phyloP scores from a whole-genome alignment of 2,329 filamentous ascomycete species.

The Verticillium albo-atrum region DNA sequence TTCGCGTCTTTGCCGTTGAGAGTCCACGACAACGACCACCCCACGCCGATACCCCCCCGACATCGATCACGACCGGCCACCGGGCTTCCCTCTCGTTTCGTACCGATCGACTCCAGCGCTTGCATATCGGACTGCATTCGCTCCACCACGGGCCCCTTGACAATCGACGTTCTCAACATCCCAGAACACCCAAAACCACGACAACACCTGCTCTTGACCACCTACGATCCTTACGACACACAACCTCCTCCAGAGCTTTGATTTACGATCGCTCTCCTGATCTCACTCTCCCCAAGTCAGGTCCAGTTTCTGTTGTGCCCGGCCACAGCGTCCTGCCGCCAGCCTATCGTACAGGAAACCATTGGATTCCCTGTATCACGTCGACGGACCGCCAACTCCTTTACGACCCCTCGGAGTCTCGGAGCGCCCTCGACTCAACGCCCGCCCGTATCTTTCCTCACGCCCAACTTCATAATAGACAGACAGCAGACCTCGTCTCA shows the following conservation, averaged over 20 bases:
- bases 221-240: neutral
- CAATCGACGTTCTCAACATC: conserved; percentile 1
- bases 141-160: neutral
- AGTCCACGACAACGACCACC: neutral
- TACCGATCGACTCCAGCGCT: neutral
- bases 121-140: neutral
- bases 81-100: neutral
- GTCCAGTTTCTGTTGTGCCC: neutral
- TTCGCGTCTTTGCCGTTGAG: neutral
- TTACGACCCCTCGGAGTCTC: neutral
- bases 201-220: neutral
- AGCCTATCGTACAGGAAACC: conserved; percentile 20
- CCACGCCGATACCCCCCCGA: neutral
- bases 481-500: neutral
- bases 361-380: conserved; percentile 16
- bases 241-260: neutral
- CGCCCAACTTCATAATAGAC: neutral
- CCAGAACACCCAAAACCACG: neutral
- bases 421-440: neutral
- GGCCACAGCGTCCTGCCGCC: conserved; percentile 16
- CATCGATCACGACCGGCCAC: neutral
- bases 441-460: neutral
- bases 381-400: conserved; percentile 4
- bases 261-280: neutral
- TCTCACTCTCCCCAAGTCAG: neutral